Percentiles rank a stretch among this genome's conserved stretches.
Evolutionary conservation across 805 yeast species (phyloP).

Genomic region (Zygoascus ofunaensis): DNA sequence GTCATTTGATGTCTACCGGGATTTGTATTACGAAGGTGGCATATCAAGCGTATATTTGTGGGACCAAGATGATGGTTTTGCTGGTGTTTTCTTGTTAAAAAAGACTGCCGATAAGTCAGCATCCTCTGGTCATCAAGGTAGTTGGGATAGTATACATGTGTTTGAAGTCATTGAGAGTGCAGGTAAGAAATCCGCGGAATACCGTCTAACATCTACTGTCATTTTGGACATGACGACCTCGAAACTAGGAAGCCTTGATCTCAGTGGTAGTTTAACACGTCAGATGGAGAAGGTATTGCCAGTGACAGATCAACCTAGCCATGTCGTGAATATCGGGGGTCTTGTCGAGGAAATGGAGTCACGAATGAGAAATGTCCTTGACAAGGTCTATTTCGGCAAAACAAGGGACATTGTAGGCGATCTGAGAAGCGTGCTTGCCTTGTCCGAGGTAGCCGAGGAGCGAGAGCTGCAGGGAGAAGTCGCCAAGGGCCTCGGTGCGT

Average conservation of each 20-base stretch:
- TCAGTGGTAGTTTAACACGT: slow-evolving; percentile 80
- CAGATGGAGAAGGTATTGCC: slow-evolving; percentile 50
- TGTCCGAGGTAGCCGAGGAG: slow-evolving; percentile 32
- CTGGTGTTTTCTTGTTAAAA: slow-evolving; percentile 84
- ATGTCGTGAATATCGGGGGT: slow-evolving; percentile 76
- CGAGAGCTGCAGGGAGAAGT: slow-evolving; percentile 34
- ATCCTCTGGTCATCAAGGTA: slow-evolving; percentile 32
- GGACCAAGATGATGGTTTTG: slow-evolving; percentile 79
- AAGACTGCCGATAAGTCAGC: slow-evolving; percentile 40
- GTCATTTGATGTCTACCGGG: slow-evolving; percentile 86
- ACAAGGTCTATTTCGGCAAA: slow-evolving; percentile 92
- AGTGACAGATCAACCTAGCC: slow-evolving; percentile 48
- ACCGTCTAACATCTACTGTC: slow-evolving; percentile 79
- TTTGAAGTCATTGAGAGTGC: slow-evolving; percentile 50
- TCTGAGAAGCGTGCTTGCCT: slow-evolving; percentile 38
- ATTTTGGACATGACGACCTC: slow-evolving; percentile 58
- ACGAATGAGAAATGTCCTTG: slow-evolving; percentile 75
- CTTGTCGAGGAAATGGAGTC: slow-evolving; percentile 82
- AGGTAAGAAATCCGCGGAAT: slow-evolving; percentile 36
- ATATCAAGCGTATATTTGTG: slow-evolving; percentile 81
- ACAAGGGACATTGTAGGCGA: slow-evolving; percentile 80
- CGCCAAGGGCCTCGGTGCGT: slow-evolving; percentile 29
- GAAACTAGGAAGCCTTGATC: slow-evolving; percentile 33
- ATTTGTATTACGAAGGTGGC: slow-evolving; percentile 93
- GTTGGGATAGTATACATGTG: slow-evolving; percentile 94